These are phyloP conservation scores for Capsicum chinense DNA, from an alignment of 257 asterid genomes.

Conservation along the genomic window DNA sequence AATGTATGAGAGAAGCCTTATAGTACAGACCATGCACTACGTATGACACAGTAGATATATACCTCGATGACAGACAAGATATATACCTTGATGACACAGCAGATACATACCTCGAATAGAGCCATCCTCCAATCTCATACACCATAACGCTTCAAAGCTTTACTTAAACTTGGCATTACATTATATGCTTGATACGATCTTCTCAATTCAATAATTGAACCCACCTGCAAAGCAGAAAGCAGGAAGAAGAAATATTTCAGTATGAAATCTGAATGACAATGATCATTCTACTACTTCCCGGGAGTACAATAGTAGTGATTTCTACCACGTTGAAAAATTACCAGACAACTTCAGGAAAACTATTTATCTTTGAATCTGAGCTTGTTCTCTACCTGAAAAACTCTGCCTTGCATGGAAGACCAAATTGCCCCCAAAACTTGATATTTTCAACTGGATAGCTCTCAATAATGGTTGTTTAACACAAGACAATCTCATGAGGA, in stretches of 20 bases:
- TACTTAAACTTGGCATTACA: slow-evolving; percentile 93
- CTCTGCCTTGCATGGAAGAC: background rate
- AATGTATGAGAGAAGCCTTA: background rate
- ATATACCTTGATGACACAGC: background rate
- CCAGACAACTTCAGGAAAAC: background rate
- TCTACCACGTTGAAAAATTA: background rate
- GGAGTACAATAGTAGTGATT: slow-evolving; percentile 3
- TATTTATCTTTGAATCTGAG: background rate
- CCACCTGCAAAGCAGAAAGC: slow-evolving; percentile 60
- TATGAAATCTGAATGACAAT: background rate
- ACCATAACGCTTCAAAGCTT: slow-evolving; percentile 81
- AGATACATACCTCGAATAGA: background rate
- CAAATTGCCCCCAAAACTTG: too few species aligned
- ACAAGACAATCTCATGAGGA: too few species aligned
- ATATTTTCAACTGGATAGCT: too few species aligned
- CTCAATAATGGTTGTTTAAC: too few species aligned
- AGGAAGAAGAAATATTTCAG: slow-evolving; percentile 9
- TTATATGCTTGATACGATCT: slow-evolving; percentile 98
- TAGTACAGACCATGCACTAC: background rate
- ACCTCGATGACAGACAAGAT: background rate
- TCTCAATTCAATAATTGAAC: slow-evolving; percentile 90
- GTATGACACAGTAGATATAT: background rate
- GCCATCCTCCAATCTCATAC: slow-evolving; percentile 43
- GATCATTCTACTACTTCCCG: background rate
- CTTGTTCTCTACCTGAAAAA: background rate